phyloP scores from a whole-genome alignment of 495 filamentous ascomycete species.

The Aspergillus nidulans region DNA sequence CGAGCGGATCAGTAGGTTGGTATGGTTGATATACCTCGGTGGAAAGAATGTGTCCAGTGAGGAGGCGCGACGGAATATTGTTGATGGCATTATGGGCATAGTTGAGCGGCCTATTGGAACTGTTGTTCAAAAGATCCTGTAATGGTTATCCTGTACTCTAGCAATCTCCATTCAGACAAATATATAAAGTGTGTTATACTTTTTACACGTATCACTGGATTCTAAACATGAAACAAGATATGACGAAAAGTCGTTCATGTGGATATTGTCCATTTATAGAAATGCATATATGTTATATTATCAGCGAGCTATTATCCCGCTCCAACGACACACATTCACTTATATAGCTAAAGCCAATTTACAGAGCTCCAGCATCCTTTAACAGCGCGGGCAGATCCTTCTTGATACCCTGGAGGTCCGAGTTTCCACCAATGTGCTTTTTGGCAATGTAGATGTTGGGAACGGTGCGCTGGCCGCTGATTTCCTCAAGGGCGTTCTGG shows the following conservation, averaged over 20 bases:
- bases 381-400: constrained; percentile 52
- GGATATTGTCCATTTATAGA: neutral
- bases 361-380: constrained; percentile 63
- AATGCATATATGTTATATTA: neutral
- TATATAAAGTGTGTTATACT: too few species aligned
- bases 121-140: constrained; percentile 67
- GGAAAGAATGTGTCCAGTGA: constrained; percentile 87
- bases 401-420: constrained; percentile 74
- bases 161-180: neutral
- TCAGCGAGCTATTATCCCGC: neutral
- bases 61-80: constrained; percentile 70
- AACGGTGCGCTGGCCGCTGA: constrained; percentile 79
- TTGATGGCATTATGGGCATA: constrained; percentile 82
- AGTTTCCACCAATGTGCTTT: constrained; percentile 95
- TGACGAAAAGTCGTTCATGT: neutral
- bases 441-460: constrained; percentile 91
- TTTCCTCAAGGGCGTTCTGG: constrained; percentile 75
- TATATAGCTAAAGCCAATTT: constrained; percentile 10
- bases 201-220: too few species aligned
- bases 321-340: neutral
- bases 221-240: too few species aligned
- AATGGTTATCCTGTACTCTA: constrained; percentile 8
- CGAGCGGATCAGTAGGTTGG: constrained; percentile 69
- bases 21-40: constrained; percentile 88
- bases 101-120: constrained; percentile 87